Evolutionary conservation across 306 rosid genomes (phyloP), one percentile per base, ranked within the genome.

Genomic region (Macrotyloma uniflorum): DNA sequence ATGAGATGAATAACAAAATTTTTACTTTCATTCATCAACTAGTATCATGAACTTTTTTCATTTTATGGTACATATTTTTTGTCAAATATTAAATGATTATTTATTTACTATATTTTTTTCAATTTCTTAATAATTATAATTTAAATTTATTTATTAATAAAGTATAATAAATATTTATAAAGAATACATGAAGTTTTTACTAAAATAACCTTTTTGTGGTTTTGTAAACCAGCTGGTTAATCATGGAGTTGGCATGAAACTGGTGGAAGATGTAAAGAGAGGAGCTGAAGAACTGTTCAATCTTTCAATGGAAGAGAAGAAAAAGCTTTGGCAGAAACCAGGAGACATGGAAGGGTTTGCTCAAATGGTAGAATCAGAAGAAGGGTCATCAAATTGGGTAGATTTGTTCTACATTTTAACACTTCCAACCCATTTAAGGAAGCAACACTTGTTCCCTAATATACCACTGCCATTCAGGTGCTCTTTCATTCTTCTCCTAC

Each of bases 381-480:
- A 23, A 16, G 64, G 9, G 18, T 5, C 64, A 57, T 57, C 36
- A 13, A 15, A 57, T 24, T 57, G 64, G 64, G 64, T 57, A 5
- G 36, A 57, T 57, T 12, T 24, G 19, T 57, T 57, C 13, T 57
- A 57, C 64, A 57, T 57, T 57, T 14, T 57, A 0, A 57, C 64
- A 13, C 64, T 57, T 57, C 64, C 64, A 5, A 24, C 64, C 8
- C 64, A 57, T 24, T 26, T 57, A 24, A 57, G 64, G 19, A 57
- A 57, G 8, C 64, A 33, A 7, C 35, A 57, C 19, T 30, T 57
- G 2, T 57, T 57, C 64, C 35, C 35, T 12, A 57, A 57, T 6
- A 24, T 57, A 57, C 64, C 64, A 24, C n/a, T 57, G 64, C 64
- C 64, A 24, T 57, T 57, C 64, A 57, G 64, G 64, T 57, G 8